A percentile compares a stretch with the other conserved stretches of the same genome.
These are phyloP conservation scores for Phyllosticta capitalensis DNA, from an alignment of 2,329 filamentous ascomycete genomes.

Conservation along the genomic window DNA sequence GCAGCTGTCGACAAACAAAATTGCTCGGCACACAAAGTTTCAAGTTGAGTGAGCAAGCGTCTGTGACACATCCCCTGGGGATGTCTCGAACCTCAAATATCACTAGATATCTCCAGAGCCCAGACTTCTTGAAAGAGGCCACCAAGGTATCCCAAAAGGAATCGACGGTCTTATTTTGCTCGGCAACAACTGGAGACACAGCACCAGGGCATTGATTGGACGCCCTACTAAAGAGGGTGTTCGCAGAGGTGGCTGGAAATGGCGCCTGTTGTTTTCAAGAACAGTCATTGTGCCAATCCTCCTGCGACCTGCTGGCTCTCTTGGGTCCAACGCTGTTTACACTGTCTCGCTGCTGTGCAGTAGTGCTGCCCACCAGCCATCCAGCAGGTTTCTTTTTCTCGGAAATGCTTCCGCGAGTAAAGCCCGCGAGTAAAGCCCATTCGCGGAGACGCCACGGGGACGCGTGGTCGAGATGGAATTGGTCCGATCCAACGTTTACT, in stretches of 20 bases:
- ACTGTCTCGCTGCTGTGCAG: neutral
- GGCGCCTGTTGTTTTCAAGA: neutral
- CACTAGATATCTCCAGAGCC: neutral
- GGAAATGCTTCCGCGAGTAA: neutral
- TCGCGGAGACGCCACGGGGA: neutral
- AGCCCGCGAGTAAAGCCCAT: too few relatives aligned
- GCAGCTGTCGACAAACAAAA: neutral
- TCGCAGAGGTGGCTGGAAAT: neutral
- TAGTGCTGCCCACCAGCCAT: neutral
- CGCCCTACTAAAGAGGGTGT: neutral
- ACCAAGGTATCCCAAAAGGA: neutral
- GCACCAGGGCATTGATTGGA: neutral
- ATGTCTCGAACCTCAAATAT: neutral
- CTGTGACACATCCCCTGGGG: neutral
- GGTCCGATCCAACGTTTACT: neutral
- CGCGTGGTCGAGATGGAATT: neutral
- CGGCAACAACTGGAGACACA: neutral
- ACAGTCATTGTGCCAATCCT: neutral
- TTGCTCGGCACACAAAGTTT: neutral
- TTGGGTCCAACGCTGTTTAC: neutral
- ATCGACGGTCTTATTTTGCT: neutral
- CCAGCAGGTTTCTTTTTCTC: neutral
- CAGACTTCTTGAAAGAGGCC: neutral
- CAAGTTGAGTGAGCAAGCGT: neutral
- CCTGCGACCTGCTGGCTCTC: neutral